Percentiles rank a stretch among this genome's conserved stretches.
Evolutionary conservation across 768 basidiomycete species (phyloP).

Genomic region (Russula abietina): DNA sequence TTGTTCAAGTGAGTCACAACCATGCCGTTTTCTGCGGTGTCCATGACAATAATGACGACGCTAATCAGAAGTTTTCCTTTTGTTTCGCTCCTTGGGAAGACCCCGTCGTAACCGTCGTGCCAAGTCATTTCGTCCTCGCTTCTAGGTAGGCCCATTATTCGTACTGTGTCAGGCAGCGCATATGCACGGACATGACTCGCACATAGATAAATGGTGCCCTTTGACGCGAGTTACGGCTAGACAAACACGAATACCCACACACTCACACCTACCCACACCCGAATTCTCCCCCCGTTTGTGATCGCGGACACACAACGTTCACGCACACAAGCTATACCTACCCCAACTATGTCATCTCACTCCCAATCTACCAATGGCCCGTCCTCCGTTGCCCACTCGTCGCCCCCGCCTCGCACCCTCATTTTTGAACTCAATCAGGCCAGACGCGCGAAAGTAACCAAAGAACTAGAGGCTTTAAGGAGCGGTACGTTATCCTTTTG

Average conservation of each 20-base stretch:
- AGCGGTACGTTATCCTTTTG: background rate
- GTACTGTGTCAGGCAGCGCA: background rate
- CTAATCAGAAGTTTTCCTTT: background rate
- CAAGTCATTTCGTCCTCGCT: background rate
- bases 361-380: background rate
- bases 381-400: background rate
- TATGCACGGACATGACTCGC: background rate
- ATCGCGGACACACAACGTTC: too few species aligned
- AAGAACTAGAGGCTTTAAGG: background rate
- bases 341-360: background rate
- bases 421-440: background rate
- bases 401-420: background rate
- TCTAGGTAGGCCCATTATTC: background rate
- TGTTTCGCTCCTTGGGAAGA: background rate
- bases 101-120: background rate
- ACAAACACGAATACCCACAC: background rate
- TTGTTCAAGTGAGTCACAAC: background rate
- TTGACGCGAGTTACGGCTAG: background rate
- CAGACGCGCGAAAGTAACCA: background rate
- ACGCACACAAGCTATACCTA: background rate
- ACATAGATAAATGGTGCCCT: background rate
- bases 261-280: background rate
- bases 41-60: background rate
- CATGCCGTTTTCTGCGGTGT: background rate
- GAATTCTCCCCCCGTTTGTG: too few species aligned